phyloP scores from a whole-genome alignment of 169 alveolate genomes.

The Babesia gibsoni region DNA sequence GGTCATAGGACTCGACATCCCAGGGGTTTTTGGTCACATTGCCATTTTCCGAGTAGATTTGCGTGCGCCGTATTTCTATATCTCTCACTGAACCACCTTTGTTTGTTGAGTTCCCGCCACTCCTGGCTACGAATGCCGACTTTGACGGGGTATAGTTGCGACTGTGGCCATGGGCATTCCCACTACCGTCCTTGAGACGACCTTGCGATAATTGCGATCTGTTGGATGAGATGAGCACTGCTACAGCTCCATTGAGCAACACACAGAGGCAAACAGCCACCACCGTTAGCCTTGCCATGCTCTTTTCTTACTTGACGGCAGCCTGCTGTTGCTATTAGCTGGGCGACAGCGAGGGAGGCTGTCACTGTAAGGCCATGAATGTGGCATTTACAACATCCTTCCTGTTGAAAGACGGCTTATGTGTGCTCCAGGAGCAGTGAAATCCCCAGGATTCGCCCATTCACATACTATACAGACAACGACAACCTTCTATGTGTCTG shows the following conservation, averaged over 20 bases:
- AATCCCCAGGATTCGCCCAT: too few relatives aligned
- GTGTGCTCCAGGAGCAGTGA: too few relatives aligned
- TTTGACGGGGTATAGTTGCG: too few relatives aligned
- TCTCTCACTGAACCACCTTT: too few relatives aligned
- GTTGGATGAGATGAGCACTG: background rate
- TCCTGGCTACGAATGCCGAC: too few relatives aligned
- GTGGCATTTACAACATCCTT: background rate
- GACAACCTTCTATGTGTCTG: too few relatives aligned
- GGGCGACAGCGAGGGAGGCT: background rate
- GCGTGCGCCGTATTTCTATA: too few relatives aligned
- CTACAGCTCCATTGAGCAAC: background rate
- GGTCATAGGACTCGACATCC: background rate
- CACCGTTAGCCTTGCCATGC: background rate
- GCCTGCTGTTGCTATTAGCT: background rate
- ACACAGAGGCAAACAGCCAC: background rate
- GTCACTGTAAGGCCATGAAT: background rate
- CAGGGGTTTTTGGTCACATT: background rate
- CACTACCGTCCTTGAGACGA: background rate
- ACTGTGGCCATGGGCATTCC: too few relatives aligned
- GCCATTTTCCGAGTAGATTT: too few relatives aligned
- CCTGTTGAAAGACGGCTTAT: background rate
- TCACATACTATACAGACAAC: too few relatives aligned
- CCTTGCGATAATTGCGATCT: background rate
- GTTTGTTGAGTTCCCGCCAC: too few relatives aligned
- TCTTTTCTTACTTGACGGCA: background rate